Base-by-base conservation (phyloP, 805 yeast species). In the Lipomyces yamadae region DNA sequence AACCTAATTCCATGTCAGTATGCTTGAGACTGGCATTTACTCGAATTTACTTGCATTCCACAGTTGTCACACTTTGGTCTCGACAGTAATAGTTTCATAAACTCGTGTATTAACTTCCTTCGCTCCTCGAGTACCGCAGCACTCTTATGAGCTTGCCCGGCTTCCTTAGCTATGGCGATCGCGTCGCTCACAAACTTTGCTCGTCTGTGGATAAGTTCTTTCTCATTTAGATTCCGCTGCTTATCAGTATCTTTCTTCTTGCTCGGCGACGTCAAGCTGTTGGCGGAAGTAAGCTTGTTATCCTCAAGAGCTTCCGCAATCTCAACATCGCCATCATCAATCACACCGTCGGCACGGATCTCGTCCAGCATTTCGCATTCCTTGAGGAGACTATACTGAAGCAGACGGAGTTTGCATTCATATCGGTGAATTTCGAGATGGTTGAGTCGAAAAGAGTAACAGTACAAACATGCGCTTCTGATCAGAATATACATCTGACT, bases 31-130 rank as follows among this genome's bases (percentile, higher is more conserved):
- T 10, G 4, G 6, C 11, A 15, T 4, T 29, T 29, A n/a, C 24
- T 5, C 18, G 24, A n/a, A 34, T 2, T 33, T 3, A 42, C 69
- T n/a, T 60, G 63, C 97, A 93, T 91, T 56, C 92, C 91, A 84
- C 99, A 95, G 79, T 93, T 92, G 74, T 91, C 97, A 85, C 99
- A 95, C 78, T 88, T 90, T 64, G 92, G 88, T 78, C 97, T 86
- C 58, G 89, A 78, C 70, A 91, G 80, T 60, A 93, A 78, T 73
- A 85, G 85, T 73, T 85, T 86, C 81, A 92, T 91, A 74, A 93
- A 89, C 45, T 88, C 92, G 65, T 87, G 88, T 64, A 86, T 78
- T 57, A 83, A 73, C 10, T 76, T 77, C 77, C 94, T 92, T 80
- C 99, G 87, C 79, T 91, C 97, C 74, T 92, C 97, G 35, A 85